Percentiles rank a stretch among this genome's conserved stretches.
phyloP scores from a whole-genome alignment of 306 rosid genomes.

The Vigna nakashimae region DNA sequence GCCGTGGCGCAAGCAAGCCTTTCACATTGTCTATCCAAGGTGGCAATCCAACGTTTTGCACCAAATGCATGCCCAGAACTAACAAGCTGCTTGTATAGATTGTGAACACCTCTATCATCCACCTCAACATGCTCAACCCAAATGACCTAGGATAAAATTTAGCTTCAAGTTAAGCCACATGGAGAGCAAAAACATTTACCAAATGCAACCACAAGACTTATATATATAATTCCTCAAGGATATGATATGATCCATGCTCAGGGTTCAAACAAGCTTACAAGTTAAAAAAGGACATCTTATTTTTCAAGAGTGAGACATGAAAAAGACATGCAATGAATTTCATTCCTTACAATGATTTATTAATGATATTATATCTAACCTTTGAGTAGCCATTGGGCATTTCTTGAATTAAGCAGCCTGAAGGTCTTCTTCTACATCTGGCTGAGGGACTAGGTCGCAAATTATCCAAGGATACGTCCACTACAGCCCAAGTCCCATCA shows the following conservation, averaged over 20 bases:
- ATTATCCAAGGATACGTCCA: slow-evolving; percentile 88
- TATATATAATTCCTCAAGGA: not conserved
- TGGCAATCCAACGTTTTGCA: slow-evolving; percentile 95
- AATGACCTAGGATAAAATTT: slow-evolving; percentile 58
- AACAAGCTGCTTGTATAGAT: slow-evolving; percentile 91
- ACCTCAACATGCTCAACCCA: slow-evolving; percentile 98
- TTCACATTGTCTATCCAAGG: slow-evolving; percentile 91
- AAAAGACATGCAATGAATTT: no score
- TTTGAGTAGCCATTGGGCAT: slow-evolving; percentile 98
- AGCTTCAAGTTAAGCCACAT: not conserved
- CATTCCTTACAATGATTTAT: not conserved
- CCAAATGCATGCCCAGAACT: slow-evolving; percentile 93
- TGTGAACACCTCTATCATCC: slow-evolving; percentile 95
- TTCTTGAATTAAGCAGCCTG: slow-evolving; percentile 96
- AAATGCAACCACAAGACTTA: not conserved
- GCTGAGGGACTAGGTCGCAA: slow-evolving; percentile 75
- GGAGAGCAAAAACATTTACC: not conserved
- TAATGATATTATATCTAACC: slow-evolving; percentile 48
- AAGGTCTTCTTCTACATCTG: slow-evolving; percentile 84
- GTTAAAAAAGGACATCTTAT: not conserved
- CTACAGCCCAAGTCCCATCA: slow-evolving; percentile 97
- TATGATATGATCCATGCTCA: not conserved
- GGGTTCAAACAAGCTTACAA: not conserved
- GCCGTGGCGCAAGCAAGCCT: slow-evolving; percentile 97
- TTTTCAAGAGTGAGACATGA: no score